Evolutionary conservation across 306 rosid species (phyloP), one percentile per base, ranked within the genome.

Genomic region (Pyrus betulifolia): DNA sequence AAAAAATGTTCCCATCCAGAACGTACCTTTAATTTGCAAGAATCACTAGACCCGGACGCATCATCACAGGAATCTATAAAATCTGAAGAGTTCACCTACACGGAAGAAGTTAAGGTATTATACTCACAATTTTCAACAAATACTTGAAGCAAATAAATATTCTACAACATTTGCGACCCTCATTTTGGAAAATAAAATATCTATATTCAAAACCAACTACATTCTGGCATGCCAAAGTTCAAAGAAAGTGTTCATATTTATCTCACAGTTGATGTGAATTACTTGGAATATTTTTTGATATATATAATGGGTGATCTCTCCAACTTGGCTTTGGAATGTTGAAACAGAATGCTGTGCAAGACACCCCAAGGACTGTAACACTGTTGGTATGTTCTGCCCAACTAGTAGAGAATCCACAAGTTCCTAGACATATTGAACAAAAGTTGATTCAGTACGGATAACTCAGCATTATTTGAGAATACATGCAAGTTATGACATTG

Each of bases 301-400:
- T 76, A 95, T 84, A 78, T 76, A 87, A 18, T 86, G 76, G 25
- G 87, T 81, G 82, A 95, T 90, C 87, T 86, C 91, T 70, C 52
- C 90, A 67, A 69, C 82, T 63, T 77, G 89, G 87, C 88, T 72
- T 80, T 87, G 96, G 72, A 92, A 89, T 71, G 86, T 80, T 55
- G 93, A 83, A 82, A 81, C 74, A 83, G 91, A 89, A 84, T 87
- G 80, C 79, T 90, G 89, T 31, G 96, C 89, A 79, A 90, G 79
- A 76, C 97, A 95, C 45, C 98, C 93, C 79, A 95, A 74, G 76
- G 98, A 90, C 85, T 95, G 98, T 85, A 95, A 85, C 82, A 89
- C 85, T 61, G 98, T 90, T 40, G 96, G 92, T 58, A 89, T 72
- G 77, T 90, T 92, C 80, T 71, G n/a, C 79, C 88, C 84, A 61